Evolutionary conservation across 129 eudicot species (phyloP).

Genomic region (Flaveria trinervia): DNA sequence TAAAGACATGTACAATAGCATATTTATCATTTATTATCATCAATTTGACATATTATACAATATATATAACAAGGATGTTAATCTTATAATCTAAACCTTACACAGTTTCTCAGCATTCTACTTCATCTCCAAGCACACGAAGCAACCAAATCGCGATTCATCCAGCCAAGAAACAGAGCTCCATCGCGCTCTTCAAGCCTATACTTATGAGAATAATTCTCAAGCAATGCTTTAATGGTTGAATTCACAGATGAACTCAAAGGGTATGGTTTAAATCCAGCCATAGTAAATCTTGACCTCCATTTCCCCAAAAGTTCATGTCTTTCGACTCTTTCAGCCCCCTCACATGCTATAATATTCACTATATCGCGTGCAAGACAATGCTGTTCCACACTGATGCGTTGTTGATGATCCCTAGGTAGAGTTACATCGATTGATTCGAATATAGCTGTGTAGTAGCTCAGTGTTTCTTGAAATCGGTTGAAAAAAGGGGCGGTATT

Average conservation of each 20-base stretch:
- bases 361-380: conserved; percentile 24
- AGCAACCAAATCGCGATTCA: conserved; percentile 28
- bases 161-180: conserved; percentile 29
- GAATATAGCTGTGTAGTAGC: conserved; percentile 19
- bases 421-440: conserved; percentile 22
- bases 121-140: conserved; percentile 21
- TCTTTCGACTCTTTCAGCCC: conserved; percentile 20
- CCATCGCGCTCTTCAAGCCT: conserved; percentile 27
- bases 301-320: conserved; percentile 19
- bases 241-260: conserved; percentile 25
- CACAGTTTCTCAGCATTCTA: neutral
- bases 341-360: conserved; percentile 21
- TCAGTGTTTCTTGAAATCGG: conserved; percentile 19
- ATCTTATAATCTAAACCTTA: neutral
- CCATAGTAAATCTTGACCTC: conserved; percentile 18
- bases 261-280: conserved; percentile 24
- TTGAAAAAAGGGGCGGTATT: conserved; percentile 7
- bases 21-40: neutral
- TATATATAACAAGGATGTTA: neutral
- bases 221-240: conserved; percentile 16
- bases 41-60: neutral
- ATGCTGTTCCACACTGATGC: conserved; percentile 27
- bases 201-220: conserved; percentile 17
- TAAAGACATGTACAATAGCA: too few relatives aligned
- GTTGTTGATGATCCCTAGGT: conserved; percentile 21